Conservation (phyloP, 2,329 filamentous ascomycete genomes). For the Aspergillus fumigatus region DNA sequence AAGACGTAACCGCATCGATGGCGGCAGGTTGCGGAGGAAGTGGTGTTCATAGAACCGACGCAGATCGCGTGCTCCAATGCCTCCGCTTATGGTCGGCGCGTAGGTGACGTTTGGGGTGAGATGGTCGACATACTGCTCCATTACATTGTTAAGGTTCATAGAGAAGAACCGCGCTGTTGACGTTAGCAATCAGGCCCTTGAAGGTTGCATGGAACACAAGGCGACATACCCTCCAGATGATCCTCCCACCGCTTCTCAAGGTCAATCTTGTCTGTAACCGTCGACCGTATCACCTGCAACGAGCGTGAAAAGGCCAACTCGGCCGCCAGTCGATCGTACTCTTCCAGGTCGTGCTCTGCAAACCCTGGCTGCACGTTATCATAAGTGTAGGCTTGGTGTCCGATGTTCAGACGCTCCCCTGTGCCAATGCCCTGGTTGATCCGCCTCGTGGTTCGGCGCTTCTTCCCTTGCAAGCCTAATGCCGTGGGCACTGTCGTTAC, state of each 20-base stretch:
- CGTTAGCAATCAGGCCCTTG: background rate
- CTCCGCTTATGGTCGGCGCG: constrained; percentile 37
- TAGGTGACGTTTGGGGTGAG: constrained; percentile 28
- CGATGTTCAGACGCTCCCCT: constrained; percentile 39
- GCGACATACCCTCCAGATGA: constrained; percentile 29
- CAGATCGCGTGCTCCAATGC: constrained; percentile 38
- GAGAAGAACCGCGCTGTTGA: constrained; percentile 29
- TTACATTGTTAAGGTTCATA: constrained; percentile 25
- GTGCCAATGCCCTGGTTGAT: constrained; percentile 50
- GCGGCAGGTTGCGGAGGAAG: constrained; percentile 51
- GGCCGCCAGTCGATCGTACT: constrained; percentile 61
- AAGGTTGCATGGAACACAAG: background rate
- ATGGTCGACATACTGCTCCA: constrained; percentile 28
- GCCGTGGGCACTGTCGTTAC: constrained; percentile 48
- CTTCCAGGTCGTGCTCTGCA: constrained; percentile 64
- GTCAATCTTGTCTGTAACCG: constrained; percentile 47
- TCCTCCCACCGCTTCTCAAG: constrained; percentile 34
- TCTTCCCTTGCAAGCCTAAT: constrained; percentile 51
- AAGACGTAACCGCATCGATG: constrained; percentile 49
- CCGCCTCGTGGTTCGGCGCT: constrained; percentile 44
- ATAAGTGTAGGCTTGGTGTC: constrained; percentile 48
- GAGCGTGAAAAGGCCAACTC: constrained; percentile 67
- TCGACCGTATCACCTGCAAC: constrained; percentile 55
- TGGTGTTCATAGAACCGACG: constrained; percentile 53
- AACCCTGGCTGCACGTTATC: constrained; percentile 59